A percentile compares a stretch with the other conserved stretches of the same genome.
These are phyloP conservation scores for Coemansia sp. DNA, from an alignment of 192 early-diverging fungal species.

Conservation along the genomic window DNA sequence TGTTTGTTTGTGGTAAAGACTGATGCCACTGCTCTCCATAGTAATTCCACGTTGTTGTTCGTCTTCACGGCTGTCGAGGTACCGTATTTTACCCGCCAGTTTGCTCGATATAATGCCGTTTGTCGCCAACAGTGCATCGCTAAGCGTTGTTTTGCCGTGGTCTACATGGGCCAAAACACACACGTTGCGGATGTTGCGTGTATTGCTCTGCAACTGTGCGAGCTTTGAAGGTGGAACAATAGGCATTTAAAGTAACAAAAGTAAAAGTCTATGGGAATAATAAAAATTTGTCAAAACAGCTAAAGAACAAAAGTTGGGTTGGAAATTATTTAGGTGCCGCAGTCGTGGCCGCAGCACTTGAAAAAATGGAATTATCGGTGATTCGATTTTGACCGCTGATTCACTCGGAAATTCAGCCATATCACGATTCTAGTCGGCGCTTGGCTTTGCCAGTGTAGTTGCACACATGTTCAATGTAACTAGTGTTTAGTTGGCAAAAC, in stretches of 20 bases:
- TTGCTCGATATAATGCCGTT: constrained; percentile 98
- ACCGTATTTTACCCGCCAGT: constrained; percentile 93
- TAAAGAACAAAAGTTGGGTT: neutral
- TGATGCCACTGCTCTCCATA: constrained; percentile 97
- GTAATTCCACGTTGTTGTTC: constrained; percentile 99
- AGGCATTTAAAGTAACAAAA: constrained; percentile 55
- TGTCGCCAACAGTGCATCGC: constrained; percentile 91
- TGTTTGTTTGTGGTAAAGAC: constrained; percentile 76
- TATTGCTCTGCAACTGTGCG: constrained; percentile 66
- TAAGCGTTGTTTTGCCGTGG: constrained; percentile 97
- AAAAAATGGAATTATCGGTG: too few species aligned
- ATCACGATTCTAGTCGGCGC: too few species aligned
- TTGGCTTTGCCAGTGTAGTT: too few species aligned
- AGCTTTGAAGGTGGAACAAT: constrained; percentile 65
- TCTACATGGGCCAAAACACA: constrained; percentile 99
- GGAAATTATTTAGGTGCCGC: neutral
- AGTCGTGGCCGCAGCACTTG: neutral
- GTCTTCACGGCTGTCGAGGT: constrained; percentile 93
- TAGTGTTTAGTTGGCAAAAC: too few species aligned
- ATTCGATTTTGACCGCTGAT: too few species aligned
- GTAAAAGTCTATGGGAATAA: neutral
- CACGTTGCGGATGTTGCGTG: constrained; percentile 84
- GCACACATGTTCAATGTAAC: too few species aligned
- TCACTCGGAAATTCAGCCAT: too few species aligned
- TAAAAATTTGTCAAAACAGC: neutral